phyloP scores from a whole-genome alignment of 2,329 filamentous ascomycete genomes.

The Scortechinia acanthostroma region DNA sequence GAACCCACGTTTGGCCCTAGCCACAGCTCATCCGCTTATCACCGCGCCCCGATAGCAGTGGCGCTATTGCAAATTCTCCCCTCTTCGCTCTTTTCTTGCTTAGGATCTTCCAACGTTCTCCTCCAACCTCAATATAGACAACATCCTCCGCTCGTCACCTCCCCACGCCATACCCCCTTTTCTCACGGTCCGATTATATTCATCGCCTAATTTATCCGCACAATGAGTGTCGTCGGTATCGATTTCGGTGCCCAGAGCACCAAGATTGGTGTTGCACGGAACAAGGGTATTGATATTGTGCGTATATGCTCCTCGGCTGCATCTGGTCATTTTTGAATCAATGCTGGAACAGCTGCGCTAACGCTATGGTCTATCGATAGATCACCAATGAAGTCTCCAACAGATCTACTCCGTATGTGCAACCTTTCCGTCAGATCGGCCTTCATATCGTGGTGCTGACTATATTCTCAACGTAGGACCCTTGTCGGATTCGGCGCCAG shows the following conservation, averaged over 20 bases:
- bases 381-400: conserved; percentile 99
- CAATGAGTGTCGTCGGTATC: conserved; percentile 43
- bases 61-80: not conserved
- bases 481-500: conserved; percentile 93
- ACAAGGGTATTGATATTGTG: conserved; percentile 98
- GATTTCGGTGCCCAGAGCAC: conserved; percentile 96
- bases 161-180: too few species aligned
- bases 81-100: not conserved
- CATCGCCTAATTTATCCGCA: too few species aligned
- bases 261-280: conserved; percentile 92
- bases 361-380: conserved; percentile 34
- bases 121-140: too few species aligned
- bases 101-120: not conserved
- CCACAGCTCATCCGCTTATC: too few species aligned
- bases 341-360: conserved; percentile 3
- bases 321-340: too few species aligned
- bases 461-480: conserved; percentile 44
- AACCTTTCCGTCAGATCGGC: not conserved
- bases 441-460: not conserved
- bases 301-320: conserved; percentile 38
- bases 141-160: too few species aligned
- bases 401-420: conserved; percentile 87
- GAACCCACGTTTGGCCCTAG: too few species aligned
- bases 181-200: not conserved
- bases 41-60: not conserved